Base-by-base conservation (phyloP, 768 basidiomycete genomes). In the Mycena vitilis region DNA sequence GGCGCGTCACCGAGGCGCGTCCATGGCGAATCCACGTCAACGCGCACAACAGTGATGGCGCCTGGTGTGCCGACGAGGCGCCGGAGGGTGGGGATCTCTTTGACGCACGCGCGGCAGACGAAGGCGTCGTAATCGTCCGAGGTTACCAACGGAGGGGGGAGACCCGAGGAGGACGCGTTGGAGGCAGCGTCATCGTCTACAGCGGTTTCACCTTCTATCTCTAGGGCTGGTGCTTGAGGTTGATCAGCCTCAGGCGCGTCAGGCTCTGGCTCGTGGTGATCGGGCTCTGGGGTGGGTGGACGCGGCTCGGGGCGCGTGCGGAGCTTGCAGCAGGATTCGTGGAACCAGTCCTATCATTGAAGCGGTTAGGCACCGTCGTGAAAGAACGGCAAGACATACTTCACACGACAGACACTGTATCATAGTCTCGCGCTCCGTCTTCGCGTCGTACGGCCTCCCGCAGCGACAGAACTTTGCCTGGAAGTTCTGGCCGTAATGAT, bases 401-500 rank as follows among this genome's bases (percentile, higher is more conserved):
- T 95, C 94, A 78, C 94, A 95, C 20, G 88, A 82, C 60, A 95
- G 79, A 76, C 94, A 95, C 80, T 95, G 94, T 37, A 95, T 90
- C 94, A 95, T 95, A 4, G 93, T 92, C 80, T 95, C 94, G 66
- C 77, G 78, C 79, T 95, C 94, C 22, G 81, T 88, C 71, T 86
- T 85, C 37, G 91, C 85, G 75, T 95, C 90, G 73, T 95, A 95
- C 48, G 86, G 77, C 69, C 86, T 79, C 49, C 87, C 85, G 76
- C 94, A 95, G 37, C 94, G 85, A 78, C 94, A 95, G 75, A 95
- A 95, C 36, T 81, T 69, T 34, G 84, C 87, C 30, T 79, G 78
- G 75, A 93, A 95, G 79, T 95, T 95, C 72, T 89, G 90, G 4
- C 88, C 88, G 72, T 95, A 95, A 47, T 71, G 59, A 72, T 95